Evolutionary conservation across 1,139 yeast genomes (phyloP), one percentile per base, ranked within the genome.

Genomic region (Martiniozyma asiatica): DNA sequence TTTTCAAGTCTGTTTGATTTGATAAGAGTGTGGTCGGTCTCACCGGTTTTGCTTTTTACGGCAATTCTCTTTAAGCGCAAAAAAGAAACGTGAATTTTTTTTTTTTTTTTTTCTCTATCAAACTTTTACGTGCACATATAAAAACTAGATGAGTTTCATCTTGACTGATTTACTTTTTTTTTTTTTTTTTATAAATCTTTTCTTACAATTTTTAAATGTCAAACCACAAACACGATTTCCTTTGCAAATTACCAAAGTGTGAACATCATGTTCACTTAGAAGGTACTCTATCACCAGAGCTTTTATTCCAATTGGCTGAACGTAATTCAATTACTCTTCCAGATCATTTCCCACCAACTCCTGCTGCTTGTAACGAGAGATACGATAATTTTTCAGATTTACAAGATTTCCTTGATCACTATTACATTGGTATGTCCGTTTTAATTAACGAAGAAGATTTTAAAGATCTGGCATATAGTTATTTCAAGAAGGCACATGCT

Each of bases 201-300:
- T 11, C n/a, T 8, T 10, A n/a, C 16, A 18, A 18, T 13, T 21
- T 26, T 20, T n/a, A 13, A 10, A 29, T 35, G 24, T 31, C 42
- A n/a, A 39, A 43, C 10, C 42, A 45, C 24, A 51, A 47, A 42
- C 46, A 39, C 27, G 31, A 47, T 29, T 79, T 78, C 52, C 63
- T 79, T 33, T 57, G 54, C 25, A 84, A 75, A 40, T 58, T 79
- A 27, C 89, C 92, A 34, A 79, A 79, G 52, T 79, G 89, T 59
- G 92, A 79, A 51, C 89, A 79, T 48, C 92, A 79, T 47, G 69
- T 79, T 33, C 92, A 79, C 52, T 53, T 79, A 31, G 92, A 79
- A 58, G 93, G 93, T 22, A 79, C 92, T 20, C 54, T 80, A 35
- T 82, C 76, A 41, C 92, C 92, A 9, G 67, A 67, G 26, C 59